Percentiles rank a stretch among this genome's conserved stretches.
Evolutionary conservation across 2,329 filamentous ascomycete genomes (phyloP).

Genomic region (Xylaria sp.): DNA sequence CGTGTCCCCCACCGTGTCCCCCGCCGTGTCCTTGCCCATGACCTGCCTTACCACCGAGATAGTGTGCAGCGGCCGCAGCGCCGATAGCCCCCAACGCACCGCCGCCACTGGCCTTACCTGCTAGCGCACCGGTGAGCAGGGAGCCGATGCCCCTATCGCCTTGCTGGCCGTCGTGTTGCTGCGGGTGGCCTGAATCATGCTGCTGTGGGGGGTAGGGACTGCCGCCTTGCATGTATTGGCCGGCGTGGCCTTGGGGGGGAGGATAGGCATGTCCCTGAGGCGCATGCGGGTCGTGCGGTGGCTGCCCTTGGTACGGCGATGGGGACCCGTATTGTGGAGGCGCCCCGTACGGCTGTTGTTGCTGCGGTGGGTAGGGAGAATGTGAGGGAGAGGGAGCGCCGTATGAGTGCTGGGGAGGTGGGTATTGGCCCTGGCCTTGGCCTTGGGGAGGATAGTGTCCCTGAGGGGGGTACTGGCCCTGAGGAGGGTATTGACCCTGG

Average conservation of each 20-base stretch:
- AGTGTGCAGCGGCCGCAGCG: constrained; percentile 43
- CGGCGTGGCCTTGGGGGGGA: constrained; percentile 32
- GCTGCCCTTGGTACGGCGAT: constrained; percentile 32
- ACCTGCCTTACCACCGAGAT: constrained; percentile 34
- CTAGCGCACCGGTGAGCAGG: constrained; percentile 40
- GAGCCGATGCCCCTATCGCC: constrained; percentile 45
- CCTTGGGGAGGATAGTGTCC: constrained; percentile 40
- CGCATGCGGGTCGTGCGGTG: constrained; percentile 37
- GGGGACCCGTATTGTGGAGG: constrained; percentile 37
- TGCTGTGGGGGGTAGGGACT: constrained; percentile 40
- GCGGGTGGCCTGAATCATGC: constrained; percentile 26
- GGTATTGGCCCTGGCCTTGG: constrained; percentile 40
- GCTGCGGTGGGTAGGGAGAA: constrained; percentile 40
- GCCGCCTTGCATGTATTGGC: constrained; percentile 39
- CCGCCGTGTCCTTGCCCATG: constrained; percentile 17
- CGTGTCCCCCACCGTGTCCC: too few species aligned
- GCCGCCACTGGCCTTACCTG: constrained; percentile 36
- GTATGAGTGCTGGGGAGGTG: constrained; percentile 39
- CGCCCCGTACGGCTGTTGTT: constrained; percentile 40
- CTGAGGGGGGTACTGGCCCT: constrained; percentile 39
- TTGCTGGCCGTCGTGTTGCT: constrained; percentile 31
- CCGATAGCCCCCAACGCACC: constrained; percentile 41
- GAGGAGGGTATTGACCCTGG: constrained; percentile 36
- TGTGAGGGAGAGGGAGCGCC: constrained; percentile 38
- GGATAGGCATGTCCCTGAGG: constrained; percentile 40